Evolutionary conservation across 2,329 filamentous ascomycete genomes (phyloP).

Genomic region (Nigrospora oryzae): DNA sequence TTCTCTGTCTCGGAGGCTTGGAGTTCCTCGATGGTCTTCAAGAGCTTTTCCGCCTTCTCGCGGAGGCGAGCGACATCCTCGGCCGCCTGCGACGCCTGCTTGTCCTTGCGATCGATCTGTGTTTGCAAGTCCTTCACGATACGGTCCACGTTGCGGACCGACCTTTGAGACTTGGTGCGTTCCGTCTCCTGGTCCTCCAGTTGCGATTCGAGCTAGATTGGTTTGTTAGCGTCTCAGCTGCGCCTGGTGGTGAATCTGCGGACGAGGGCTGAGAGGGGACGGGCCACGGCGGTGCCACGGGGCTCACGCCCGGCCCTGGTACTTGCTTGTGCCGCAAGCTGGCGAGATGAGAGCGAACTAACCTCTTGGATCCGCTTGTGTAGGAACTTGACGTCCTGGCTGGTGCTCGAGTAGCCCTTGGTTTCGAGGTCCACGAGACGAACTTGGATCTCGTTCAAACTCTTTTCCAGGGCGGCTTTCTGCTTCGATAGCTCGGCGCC

Average conservation of each 20-base stretch:
- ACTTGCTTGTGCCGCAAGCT: neutral
- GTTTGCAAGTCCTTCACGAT: constrained; percentile 87
- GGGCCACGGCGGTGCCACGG: too few species aligned
- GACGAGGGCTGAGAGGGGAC: constrained; percentile 12
- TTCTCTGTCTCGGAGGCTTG: constrained; percentile 77
- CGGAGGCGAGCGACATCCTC: constrained; percentile 81
- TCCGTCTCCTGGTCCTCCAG: constrained; percentile 76
- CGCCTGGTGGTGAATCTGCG: constrained; percentile 10
- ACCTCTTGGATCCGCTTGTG: constrained; percentile 94
- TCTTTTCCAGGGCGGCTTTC: constrained; percentile 83
- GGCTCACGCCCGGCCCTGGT: neutral
- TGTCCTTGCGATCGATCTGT: constrained; percentile 90
- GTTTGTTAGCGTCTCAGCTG: constrained; percentile 14
- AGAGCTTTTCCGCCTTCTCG: constrained; percentile 83
- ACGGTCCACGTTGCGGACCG: constrained; percentile 85
- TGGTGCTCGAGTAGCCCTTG: constrained; percentile 90
- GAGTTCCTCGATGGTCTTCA: constrained; percentile 87
- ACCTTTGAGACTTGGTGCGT: constrained; percentile 73
- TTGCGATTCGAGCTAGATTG: constrained; percentile 69
- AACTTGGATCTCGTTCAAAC: constrained; percentile 81
- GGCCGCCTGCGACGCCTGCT: constrained; percentile 68
- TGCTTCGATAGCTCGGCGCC: constrained; percentile 79
- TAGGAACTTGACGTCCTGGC: constrained; percentile 90
- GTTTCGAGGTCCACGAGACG: constrained; percentile 90
- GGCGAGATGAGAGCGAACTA: constrained; percentile 26